These are phyloP conservation scores for Fusarium compactum DNA, from an alignment of 2,329 filamentous ascomycete species.

Conservation along the genomic window DNA sequence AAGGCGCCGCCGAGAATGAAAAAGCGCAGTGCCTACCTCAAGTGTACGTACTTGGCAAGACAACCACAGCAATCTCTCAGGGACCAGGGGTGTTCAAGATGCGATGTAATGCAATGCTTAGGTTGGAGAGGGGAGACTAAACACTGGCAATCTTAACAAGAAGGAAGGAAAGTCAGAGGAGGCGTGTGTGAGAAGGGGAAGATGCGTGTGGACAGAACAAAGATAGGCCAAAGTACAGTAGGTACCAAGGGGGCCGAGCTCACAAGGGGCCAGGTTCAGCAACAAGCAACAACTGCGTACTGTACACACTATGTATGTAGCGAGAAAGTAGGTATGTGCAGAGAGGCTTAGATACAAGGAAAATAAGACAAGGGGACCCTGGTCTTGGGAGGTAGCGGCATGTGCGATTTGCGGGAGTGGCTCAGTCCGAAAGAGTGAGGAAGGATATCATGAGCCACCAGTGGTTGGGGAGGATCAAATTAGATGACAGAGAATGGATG, in stretches of 20 bases:
- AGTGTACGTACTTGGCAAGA: slow-evolving; percentile 37
- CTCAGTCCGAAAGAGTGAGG: slow-evolving; percentile 33
- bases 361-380: slow-evolving; percentile 34
- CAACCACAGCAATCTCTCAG: slow-evolving; percentile 40
- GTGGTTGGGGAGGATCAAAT: slow-evolving; percentile 40
- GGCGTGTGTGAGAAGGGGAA: slow-evolving; percentile 37
- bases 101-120: slow-evolving; percentile 1
- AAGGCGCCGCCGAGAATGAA: slow-evolving; percentile 38
- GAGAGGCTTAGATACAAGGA: slow-evolving; percentile 31
- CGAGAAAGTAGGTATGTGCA: slow-evolving; percentile 24
- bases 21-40: slow-evolving; percentile 39
- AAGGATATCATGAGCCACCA: slow-evolving; percentile 37
- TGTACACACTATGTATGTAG: slow-evolving; percentile 22
- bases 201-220: slow-evolving; percentile 34
- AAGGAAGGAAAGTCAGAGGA: slow-evolving; percentile 31
- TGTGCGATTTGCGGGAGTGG: slow-evolving; percentile 45
- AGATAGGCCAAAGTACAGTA: slow-evolving; percentile 32
- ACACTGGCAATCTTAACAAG: slow-evolving; percentile 19
- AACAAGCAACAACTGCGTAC: slow-evolving; percentile 22
- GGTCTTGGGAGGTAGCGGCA: slow-evolving; percentile 27
- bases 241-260: slow-evolving; percentile 29
- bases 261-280: slow-evolving; percentile 30
- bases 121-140: slow-evolving; percentile 27
- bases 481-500: slow-evolving; percentile 29
- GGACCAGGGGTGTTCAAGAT: slow-evolving; percentile 25